Conservation (phyloP, 2,329 filamentous ascomycete species). For the Cryphonectria parasitica region DNA sequence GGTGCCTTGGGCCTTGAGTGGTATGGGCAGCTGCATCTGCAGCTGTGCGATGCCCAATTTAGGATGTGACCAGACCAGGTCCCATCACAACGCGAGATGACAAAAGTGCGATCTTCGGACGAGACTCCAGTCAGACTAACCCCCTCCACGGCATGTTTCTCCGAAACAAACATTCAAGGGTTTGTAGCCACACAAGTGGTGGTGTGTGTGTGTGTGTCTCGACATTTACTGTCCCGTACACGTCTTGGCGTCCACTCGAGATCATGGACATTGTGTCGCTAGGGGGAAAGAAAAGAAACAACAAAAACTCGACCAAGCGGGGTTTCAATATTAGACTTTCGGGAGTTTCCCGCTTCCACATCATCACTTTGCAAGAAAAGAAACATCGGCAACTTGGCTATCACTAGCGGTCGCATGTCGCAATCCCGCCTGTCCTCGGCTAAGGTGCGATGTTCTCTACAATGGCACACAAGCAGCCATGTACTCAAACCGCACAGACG, state of each 20-base stretch:
- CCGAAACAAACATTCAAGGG: constrained; percentile 26
- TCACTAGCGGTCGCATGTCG: constrained; percentile 13
- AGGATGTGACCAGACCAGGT: constrained; percentile 18
- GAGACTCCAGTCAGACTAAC: constrained; percentile 9
- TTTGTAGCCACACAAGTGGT: constrained; percentile 26
- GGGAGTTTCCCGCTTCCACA: constrained; percentile 24
- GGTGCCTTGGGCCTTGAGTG: constrained; percentile 20
- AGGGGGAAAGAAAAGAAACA: background rate
- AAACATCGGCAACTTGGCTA: background rate
- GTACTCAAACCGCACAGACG: background rate
- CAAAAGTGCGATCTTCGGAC: constrained; percentile 24
- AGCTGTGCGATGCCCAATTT: constrained; percentile 17
- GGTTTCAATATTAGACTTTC: constrained; percentile 26
- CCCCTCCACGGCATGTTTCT: constrained; percentile 17
- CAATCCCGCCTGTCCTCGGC: constrained; percentile 7
- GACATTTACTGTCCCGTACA: background rate
- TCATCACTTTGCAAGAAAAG: background rate
- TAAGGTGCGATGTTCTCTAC: constrained; percentile 7
- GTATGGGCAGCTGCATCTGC: constrained; percentile 24
- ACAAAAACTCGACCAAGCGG: constrained; percentile 19
- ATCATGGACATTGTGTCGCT: constrained; percentile 11
- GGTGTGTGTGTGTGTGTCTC: constrained; percentile 3
- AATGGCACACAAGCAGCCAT: background rate
- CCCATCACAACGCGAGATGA: constrained; percentile 8
- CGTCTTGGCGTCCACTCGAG: background rate